Conservation (phyloP, 306 rosid genomes). For the Pyrus bretschneideri region DNA sequence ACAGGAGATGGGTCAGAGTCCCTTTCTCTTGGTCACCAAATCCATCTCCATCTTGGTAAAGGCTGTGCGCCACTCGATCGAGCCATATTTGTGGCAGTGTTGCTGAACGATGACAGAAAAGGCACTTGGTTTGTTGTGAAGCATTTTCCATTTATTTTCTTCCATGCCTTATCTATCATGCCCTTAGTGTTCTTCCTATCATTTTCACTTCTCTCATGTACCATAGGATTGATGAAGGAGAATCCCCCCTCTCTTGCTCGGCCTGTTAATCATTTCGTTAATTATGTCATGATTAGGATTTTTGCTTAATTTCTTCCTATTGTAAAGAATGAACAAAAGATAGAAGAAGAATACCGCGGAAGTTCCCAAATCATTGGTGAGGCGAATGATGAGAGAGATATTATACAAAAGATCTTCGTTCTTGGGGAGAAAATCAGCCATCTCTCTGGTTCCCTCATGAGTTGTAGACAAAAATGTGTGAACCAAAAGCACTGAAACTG, state of each 20-base stretch:
- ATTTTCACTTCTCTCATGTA: slow-evolving; percentile 35
- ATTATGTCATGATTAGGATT: neutral
- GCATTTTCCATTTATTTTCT: slow-evolving; percentile 30
- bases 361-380: slow-evolving; percentile 31
- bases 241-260: slow-evolving; percentile 56
- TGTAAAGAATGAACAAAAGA: too few relatives aligned
- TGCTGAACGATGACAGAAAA: slow-evolving; percentile 13
- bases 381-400: slow-evolving; percentile 26
- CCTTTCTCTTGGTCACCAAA: slow-evolving; percentile 42
- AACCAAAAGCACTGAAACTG: slow-evolving; percentile 32
- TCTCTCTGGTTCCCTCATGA: neutral
- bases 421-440: slow-evolving; percentile 8
- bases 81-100: slow-evolving; percentile 29
- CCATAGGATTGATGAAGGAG: slow-evolving; percentile 46
- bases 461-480: slow-evolving; percentile 29
- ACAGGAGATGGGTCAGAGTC: slow-evolving; percentile 17
- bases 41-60: slow-evolving; percentile 46
- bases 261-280: slow-evolving; percentile 25
- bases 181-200: slow-evolving; percentile 27
- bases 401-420: slow-evolving; percentile 16
- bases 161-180: slow-evolving; percentile 38
- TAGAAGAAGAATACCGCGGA: slow-evolving; percentile 9
- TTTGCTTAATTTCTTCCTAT: too few relatives aligned
- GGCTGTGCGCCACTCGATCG: slow-evolving; percentile 43
- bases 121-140: neutral